Percentiles rank a stretch among this genome's conserved stretches.
These are phyloP conservation scores for Candida dajiaensis DNA, from an alignment of 805 yeast genomes.

Conservation along the genomic window DNA sequence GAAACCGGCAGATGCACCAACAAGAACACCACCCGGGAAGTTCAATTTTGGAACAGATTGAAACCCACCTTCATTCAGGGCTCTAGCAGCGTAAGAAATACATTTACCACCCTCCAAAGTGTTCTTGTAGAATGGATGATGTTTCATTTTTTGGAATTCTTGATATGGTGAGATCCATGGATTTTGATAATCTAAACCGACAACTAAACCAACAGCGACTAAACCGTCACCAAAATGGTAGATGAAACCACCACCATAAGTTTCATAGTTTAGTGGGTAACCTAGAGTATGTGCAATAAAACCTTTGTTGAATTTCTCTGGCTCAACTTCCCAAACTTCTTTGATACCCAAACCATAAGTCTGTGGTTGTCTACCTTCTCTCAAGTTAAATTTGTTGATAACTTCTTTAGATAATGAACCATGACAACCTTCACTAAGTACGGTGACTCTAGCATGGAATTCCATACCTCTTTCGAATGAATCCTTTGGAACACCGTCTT, in stretches of 20 bases:
- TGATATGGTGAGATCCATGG: slow-evolving; percentile 95
- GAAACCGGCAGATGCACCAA: slow-evolving; percentile 96
- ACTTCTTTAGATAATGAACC: slow-evolving; percentile 84
- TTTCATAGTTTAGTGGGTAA: slow-evolving; percentile 65
- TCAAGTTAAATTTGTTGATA: slow-evolving; percentile 60
- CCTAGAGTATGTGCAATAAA: slow-evolving; percentile 85
- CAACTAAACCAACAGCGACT: slow-evolving; percentile 89
- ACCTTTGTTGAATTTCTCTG: slow-evolving; percentile 76
- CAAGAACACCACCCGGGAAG: slow-evolving; percentile 95
- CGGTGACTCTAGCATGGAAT: slow-evolving; percentile 83
- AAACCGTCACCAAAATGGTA: slow-evolving; percentile 94
- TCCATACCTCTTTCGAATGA: slow-evolving; percentile 97
- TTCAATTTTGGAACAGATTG: slow-evolving; percentile 87
- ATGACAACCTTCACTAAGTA: slow-evolving; percentile 97
- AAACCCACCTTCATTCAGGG: slow-evolving; percentile 93
- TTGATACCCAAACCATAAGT: slow-evolving; percentile 95
- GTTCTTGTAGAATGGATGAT: slow-evolving; percentile 74
- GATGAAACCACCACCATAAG: slow-evolving; percentile 96
- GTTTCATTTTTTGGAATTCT: slow-evolving; percentile 92
- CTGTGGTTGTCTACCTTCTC: slow-evolving; percentile 64
- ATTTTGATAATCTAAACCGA: slow-evolving; percentile 90
- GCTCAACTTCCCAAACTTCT: slow-evolving; percentile 94
- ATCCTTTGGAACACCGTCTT: slow-evolving; percentile 69
- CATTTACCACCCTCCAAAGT: slow-evolving; percentile 87
- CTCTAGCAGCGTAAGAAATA: slow-evolving; percentile 91